phyloP scores from a whole-genome alignment of 768 basidiomycete genomes.

The Rhodotorula diobovata region DNA sequence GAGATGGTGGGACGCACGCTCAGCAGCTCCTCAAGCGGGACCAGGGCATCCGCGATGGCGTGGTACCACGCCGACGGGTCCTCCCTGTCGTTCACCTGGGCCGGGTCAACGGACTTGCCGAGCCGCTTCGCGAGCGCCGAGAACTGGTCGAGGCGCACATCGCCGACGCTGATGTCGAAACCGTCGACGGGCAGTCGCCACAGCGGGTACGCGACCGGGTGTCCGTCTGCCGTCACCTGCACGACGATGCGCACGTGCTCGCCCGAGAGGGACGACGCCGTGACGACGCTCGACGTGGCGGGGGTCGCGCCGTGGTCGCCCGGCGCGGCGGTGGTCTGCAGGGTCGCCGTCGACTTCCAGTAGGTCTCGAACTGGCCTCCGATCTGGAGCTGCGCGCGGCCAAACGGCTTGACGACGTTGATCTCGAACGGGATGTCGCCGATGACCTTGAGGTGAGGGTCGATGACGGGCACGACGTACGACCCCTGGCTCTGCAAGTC shows the following conservation, averaged over 20 bases:
- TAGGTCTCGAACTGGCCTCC: constrained; percentile 96
- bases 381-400: constrained; percentile 85
- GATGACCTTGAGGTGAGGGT: constrained; percentile 85
- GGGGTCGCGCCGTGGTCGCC: constrained; percentile 39
- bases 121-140: constrained; percentile 56
- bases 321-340: constrained; percentile 35
- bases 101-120: constrained; percentile 52
- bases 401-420: constrained; percentile 79
- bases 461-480: constrained; percentile 67
- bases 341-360: constrained; percentile 77
- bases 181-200: constrained; percentile 68
- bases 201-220: constrained; percentile 79
- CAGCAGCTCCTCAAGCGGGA: constrained; percentile 69
- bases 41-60: constrained; percentile 51
- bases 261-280: constrained; percentile 84
- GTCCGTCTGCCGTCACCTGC: constrained; percentile 84
- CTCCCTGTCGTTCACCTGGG: constrained; percentile 7
- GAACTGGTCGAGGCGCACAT: constrained; percentile 79
- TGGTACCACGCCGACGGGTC: constrained; percentile 49
- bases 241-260: constrained; percentile 78
- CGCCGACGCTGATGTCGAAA: constrained; percentile 73
- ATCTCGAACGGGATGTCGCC: constrained; percentile 91
- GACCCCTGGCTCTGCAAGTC: constrained; percentile 51
- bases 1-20: constrained; percentile 45
- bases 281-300: constrained; percentile 51